phyloP scores from a whole-genome alignment of 2,329 filamentous ascomycete genomes.

The Leptographium procerum region DNA sequence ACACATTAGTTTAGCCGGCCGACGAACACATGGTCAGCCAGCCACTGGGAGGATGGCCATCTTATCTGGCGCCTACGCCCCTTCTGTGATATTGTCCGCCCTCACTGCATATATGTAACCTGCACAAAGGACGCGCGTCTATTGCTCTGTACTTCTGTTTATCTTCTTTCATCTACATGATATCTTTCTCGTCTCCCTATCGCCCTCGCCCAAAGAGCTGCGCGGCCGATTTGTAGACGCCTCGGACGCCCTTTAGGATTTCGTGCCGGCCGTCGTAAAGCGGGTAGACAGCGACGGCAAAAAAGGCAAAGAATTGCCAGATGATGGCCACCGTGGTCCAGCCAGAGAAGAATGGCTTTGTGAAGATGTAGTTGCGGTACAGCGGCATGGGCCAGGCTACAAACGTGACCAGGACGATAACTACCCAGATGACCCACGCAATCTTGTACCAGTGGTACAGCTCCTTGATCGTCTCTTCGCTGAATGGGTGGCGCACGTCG shows the following conservation, averaged over 20 bases:
- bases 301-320: conserved; percentile 36
- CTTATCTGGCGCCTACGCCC: too few species aligned
- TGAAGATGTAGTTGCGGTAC: conserved; percentile 37
- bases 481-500: conserved; percentile 21
- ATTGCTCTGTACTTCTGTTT: too few species aligned
- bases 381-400: conserved; percentile 37
- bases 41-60: too few species aligned
- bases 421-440: conserved; percentile 4
- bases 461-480: conserved; percentile 1
- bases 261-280: conserved; percentile 29
- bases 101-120: too few species aligned
- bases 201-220: not conserved
- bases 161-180: not conserved
- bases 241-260: conserved; percentile 1
- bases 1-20: too few species aligned
- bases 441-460: conserved; percentile 6
- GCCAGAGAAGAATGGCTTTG: conserved; percentile 30
- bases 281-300: conserved; percentile 33
- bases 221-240: not conserved
- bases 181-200: not conserved
- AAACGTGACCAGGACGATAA: conserved; percentile 29
- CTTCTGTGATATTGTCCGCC: too few species aligned
- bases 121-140: too few species aligned
- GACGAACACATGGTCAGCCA: too few species aligned
- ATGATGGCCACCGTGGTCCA: conserved; percentile 33